These are phyloP conservation scores for Aspergillus cejpii DNA, from an alignment of 2,329 filamentous ascomycete species.

Conservation along the genomic window DNA sequence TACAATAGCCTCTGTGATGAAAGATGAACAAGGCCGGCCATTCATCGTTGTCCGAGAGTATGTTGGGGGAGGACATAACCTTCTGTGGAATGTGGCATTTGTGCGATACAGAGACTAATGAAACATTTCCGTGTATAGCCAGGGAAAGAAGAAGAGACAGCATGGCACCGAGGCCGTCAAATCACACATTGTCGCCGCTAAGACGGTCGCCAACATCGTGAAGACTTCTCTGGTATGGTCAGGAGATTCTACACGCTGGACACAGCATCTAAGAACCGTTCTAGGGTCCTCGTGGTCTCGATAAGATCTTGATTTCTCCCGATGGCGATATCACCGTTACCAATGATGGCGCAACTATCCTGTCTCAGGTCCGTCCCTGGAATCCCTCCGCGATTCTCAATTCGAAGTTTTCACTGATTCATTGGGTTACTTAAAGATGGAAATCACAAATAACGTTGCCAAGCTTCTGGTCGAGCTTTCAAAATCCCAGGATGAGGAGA, in stretches of 20 bases:
- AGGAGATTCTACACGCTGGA: neutral
- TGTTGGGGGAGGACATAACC: slow-evolving; percentile 35
- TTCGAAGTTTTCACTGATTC: slow-evolving; percentile 13
- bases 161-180: slow-evolving; percentile 97
- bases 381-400: slow-evolving; percentile 3
- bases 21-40: slow-evolving; percentile 93
- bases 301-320: slow-evolving; percentile 98
- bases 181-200: slow-evolving; percentile 92
- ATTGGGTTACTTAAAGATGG: slow-evolving; percentile 60
- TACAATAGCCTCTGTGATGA: slow-evolving; percentile 63
- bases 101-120: neutral
- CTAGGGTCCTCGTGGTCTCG: slow-evolving; percentile 81
- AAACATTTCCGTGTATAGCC: slow-evolving; percentile 48
- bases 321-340: slow-evolving; percentile 99
- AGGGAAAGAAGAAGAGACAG: slow-evolving; percentile 95
- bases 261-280: slow-evolving; percentile 8
- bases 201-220: slow-evolving; percentile 93
- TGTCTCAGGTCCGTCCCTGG: slow-evolving; percentile 56
- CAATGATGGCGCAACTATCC: slow-evolving; percentile 96
- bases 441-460: slow-evolving; percentile 96
- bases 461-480: slow-evolving; percentile 95
- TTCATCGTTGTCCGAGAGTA: slow-evolving; percentile 99
- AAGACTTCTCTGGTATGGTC: slow-evolving; percentile 73
- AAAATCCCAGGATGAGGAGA: slow-evolving; percentile 98
- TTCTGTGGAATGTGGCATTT: neutral